Evolutionary conservation across 305 asterid genomes (phyloP).

Genomic region (Andrographis paniculata): DNA sequence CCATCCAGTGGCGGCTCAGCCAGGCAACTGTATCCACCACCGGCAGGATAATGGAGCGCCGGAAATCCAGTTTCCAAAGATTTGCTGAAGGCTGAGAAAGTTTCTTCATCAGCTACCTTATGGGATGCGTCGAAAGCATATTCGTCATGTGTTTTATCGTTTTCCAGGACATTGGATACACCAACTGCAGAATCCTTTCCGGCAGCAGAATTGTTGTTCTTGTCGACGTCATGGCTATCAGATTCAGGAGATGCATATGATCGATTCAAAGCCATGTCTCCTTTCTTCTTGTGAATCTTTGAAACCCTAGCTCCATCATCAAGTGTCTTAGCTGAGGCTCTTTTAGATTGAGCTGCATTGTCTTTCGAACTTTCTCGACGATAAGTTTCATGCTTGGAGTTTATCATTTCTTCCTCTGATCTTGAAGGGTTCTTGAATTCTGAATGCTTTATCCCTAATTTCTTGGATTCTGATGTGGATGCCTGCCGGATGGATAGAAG

Average conservation of each 20-base stretch:
- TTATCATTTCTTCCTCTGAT: slow-evolving; percentile 33
- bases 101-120: slow-evolving; percentile 28
- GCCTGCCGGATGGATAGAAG: slow-evolving; percentile 27
- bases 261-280: slow-evolving; percentile 22
- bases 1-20: slow-evolving; percentile 37
- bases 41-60: slow-evolving; percentile 26
- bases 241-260: slow-evolving; percentile 25
- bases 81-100: slow-evolving; percentile 37
- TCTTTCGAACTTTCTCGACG: slow-evolving; percentile 20
- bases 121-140: slow-evolving; percentile 29
- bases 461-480: slow-evolving; percentile 30
- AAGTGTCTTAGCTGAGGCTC: slow-evolving; percentile 18
- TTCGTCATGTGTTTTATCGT: slow-evolving; percentile 26
- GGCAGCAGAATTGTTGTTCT: slow-evolving; percentile 21
- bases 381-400: slow-evolving; percentile 24
- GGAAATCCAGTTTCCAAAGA: slow-evolving; percentile 35
- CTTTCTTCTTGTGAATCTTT: slow-evolving; percentile 32
- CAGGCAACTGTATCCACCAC: slow-evolving; percentile 27
- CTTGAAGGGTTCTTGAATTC: slow-evolving; percentile 31
- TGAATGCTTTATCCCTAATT: slow-evolving; percentile 26
- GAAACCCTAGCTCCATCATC: slow-evolving; percentile 27
- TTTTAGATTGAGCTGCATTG: slow-evolving; percentile 17
- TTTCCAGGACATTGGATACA: slow-evolving; percentile 24
- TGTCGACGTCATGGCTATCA: slow-evolving; percentile 21
- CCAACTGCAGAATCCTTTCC: slow-evolving; percentile 22